These are phyloP conservation scores for Xylariaceae sp. DNA, from an alignment of 2,329 filamentous ascomycete species.

Conservation along the genomic window DNA sequence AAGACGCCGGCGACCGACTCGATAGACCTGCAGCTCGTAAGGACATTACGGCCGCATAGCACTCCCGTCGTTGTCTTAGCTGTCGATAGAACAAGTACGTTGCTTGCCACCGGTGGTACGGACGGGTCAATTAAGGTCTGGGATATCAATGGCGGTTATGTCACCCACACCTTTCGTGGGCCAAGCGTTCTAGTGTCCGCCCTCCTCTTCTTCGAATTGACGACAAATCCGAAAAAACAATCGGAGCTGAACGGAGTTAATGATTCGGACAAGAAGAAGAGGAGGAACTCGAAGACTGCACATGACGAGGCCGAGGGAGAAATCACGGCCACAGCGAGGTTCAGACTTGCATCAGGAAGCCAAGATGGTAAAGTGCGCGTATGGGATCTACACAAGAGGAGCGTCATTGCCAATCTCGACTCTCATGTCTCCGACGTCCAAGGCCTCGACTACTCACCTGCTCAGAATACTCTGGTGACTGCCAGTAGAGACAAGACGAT, in stretches of 20 bases:
- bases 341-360: conserved; percentile 85
- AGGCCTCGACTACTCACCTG: conserved; percentile 77
- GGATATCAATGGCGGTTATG: conserved; percentile 89
- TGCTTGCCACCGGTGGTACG: conserved; percentile 90
- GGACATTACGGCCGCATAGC: conserved; percentile 86
- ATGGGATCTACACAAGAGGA: conserved; percentile 89
- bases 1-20: conserved; percentile 60
- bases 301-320: conserved; percentile 50
- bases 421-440: conserved; percentile 97
- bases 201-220: conserved; percentile 85
- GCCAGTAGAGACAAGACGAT: conserved; percentile 92
- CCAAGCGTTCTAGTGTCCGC: conserved; percentile 92
- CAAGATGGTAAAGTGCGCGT: conserved; percentile 93
- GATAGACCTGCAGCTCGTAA: conserved; percentile 70
- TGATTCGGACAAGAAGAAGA: conserved; percentile 51
- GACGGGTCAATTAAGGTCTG: conserved; percentile 96
- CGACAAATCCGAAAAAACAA: conserved; percentile 49
- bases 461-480: conserved; percentile 78
- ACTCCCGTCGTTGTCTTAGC: conserved; percentile 88
- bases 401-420: conserved; percentile 77
- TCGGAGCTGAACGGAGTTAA: conserved; percentile 51
- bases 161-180: conserved; percentile 93
- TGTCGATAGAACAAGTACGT: conserved; percentile 83
- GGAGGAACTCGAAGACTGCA: conserved; percentile 50
- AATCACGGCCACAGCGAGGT: conserved; percentile 55